Base-by-base conservation (phyloP, 768 basidiomycete species). In the Tricholoma sp. region DNA sequence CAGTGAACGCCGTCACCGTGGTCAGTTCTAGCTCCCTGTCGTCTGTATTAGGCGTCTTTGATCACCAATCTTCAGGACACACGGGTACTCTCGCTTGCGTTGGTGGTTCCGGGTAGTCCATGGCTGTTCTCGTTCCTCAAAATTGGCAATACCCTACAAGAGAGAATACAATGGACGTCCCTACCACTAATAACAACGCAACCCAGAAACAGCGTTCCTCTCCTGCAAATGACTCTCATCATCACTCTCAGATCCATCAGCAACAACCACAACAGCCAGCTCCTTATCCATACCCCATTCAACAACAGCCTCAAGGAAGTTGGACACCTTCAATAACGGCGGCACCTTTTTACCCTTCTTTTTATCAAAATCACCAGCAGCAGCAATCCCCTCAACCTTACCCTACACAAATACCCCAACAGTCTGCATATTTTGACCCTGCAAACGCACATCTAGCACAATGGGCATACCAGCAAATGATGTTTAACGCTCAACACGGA, bases 391-490 rank as follows among this genome's bases (percentile, higher is more conserved):
- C 77, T 60, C 80, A 78, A 63, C 71, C 79, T 52, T 84, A 81
- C 69, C 77, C 78, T 39, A 57, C 57, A 18, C 78, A 49, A 49
- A 68, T 78, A 62, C 79, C 75, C 47, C 68, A 72, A 13, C 85
- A 81, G 62, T 70, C 75, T 60, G 79, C 80, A n/a, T 90, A 82
- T 68, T 90, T 85, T 64, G 88, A 91, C 70, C 88, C 86, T 12
- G 71, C 81, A 10, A 84, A 86, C 60, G 87, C 87, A 52, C 88
- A 87, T 60, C 82, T 90, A 55, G 86, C 89, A 3, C 88, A 89
- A 69, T 93, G 91, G 90, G 88, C 90, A 36, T 93, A 93, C 73
- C 90, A 91, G 71, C 90, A 92, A 65, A 91, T 92, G 90, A 85
- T 93, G 84, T 88, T 83, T 74, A 85, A 81, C 64, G 84, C 85